Percentiles rank a stretch among this genome's conserved stretches.
These are phyloP conservation scores for Phytopythium cucurbitacearum DNA, from an alignment of 352 stramenopile genomes.

Conservation along the genomic window DNA sequence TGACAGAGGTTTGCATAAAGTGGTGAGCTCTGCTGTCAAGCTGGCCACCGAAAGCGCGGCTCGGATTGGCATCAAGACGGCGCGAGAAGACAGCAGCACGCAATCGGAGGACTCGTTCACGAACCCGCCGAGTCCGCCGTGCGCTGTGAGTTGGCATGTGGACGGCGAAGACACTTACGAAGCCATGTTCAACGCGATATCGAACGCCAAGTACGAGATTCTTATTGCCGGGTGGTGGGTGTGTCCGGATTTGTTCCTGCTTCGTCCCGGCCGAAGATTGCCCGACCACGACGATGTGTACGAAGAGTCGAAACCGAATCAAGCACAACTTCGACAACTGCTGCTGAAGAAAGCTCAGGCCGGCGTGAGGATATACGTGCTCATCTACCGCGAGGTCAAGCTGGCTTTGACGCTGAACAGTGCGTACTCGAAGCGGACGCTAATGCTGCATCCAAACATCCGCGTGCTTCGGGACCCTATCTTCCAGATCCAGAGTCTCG, in stretches of 20 bases:
- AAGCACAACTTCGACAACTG: slow-evolving; percentile 72
- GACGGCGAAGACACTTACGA: slow-evolving; percentile 84
- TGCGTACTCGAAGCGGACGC: slow-evolving; percentile 74
- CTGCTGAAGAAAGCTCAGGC: slow-evolving; percentile 74
- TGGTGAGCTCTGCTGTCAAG: slow-evolving; percentile 29
- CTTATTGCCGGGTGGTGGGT: slow-evolving; percentile 91
- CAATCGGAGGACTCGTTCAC: slow-evolving; percentile 57
- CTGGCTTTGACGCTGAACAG: slow-evolving; percentile 87
- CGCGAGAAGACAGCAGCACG: slow-evolving; percentile 48
- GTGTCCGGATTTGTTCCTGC: slow-evolving; percentile 77
- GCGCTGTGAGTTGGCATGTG: slow-evolving; percentile 80
- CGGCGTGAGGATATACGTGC: slow-evolving; percentile 87
- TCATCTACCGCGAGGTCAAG: slow-evolving; percentile 90
- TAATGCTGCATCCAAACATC: slow-evolving; percentile 85
- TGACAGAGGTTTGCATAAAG: slow-evolving; percentile 18
- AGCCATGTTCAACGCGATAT: slow-evolving; percentile 86
- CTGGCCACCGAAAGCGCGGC: slow-evolving; percentile 18
- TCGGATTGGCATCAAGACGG: slow-evolving; percentile 18
- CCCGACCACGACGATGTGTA: slow-evolving; percentile 18
- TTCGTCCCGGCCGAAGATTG: slow-evolving; percentile 60
- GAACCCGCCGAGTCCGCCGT: slow-evolving; percentile 30
- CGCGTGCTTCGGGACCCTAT: slow-evolving; percentile 88
- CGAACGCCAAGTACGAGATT: slow-evolving; percentile 83
- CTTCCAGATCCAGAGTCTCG: slow-evolving; percentile 87
- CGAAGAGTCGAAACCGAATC: slow-evolving; percentile 44